Percentiles rank a stretch among this genome's conserved stretches.
Conservation (phyloP, 805 yeast species). For the Spathaspora boniae region DNA sequence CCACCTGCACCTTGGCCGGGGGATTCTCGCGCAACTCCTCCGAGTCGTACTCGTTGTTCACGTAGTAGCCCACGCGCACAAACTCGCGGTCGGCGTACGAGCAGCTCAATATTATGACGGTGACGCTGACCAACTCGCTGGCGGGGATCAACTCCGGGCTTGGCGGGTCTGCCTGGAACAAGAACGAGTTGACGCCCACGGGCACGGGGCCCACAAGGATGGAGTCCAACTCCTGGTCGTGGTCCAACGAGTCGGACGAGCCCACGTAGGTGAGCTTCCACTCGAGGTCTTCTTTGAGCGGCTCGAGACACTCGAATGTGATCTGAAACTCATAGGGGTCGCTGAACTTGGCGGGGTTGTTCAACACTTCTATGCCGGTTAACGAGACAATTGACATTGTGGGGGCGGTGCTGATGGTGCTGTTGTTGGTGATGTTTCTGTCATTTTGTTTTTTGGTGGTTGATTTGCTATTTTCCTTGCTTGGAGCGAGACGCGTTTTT, state of each 20-base stretch:
- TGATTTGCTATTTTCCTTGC: background rate
- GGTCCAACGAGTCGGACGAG: constrained; percentile 88
- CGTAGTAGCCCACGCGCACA: constrained; percentile 96
- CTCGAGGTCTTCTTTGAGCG: constrained; percentile 86
- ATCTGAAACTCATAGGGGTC: constrained; percentile 96
- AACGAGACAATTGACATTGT: constrained; percentile 89
- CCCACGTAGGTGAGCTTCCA: constrained; percentile 98
- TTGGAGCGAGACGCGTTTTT: constrained; percentile 2
- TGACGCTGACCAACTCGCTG: constrained; percentile 88
- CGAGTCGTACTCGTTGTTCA: constrained; percentile 91
- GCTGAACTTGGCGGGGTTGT: constrained; percentile 90
- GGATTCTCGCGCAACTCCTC: constrained; percentile 94
- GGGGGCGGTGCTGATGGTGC: background rate
- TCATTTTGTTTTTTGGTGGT: background rate
- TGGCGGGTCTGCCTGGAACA: constrained; percentile 95
- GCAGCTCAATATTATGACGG: constrained; percentile 90
- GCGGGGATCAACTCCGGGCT: constrained; percentile 95
- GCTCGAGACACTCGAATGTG: constrained; percentile 94
- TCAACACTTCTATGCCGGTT: constrained; percentile 85
- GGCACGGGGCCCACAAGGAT: constrained; percentile 98
- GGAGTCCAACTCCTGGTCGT: constrained; percentile 95
- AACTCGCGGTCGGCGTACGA: constrained; percentile 91
- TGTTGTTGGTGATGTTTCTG: background rate
- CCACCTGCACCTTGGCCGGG: constrained; percentile 89
- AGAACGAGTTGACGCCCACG: constrained; percentile 90